Percentiles rank a stretch among this genome's conserved stretches.
These are phyloP conservation scores for Diaporthe sp. DNA, from an alignment of 2,329 filamentous ascomycete genomes.

Conservation along the genomic window DNA sequence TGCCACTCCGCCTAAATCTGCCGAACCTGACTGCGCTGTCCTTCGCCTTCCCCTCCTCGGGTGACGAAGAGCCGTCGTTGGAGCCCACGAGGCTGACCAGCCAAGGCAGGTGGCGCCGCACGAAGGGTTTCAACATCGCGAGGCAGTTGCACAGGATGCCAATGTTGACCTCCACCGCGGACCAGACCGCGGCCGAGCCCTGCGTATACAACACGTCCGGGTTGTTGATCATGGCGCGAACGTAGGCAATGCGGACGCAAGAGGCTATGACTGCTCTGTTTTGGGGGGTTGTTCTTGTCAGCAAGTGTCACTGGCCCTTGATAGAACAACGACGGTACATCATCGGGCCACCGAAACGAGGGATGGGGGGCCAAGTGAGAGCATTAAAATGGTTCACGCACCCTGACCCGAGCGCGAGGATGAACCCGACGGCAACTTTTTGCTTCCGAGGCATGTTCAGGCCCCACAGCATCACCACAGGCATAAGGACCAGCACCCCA, in stretches of 20 bases:
- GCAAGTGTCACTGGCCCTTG: neutral
- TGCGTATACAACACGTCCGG: constrained; percentile 52
- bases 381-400: constrained; percentile 42
- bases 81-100: constrained; percentile 40
- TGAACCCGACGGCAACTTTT: constrained; percentile 56
- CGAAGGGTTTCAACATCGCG: constrained; percentile 46
- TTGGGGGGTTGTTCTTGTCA: neutral
- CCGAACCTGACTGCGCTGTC: neutral
- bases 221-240: constrained; percentile 47
- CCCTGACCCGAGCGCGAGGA: constrained; percentile 61
- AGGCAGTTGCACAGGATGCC: constrained; percentile 49
- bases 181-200: constrained; percentile 47
- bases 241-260: constrained; percentile 47
- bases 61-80: neutral
- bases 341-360: neutral
- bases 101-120: constrained; percentile 43
- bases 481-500: constrained; percentile 58
- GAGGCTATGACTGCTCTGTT: constrained; percentile 47
- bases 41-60: neutral
- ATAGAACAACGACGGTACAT: too few relatives aligned
- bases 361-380: neutral
- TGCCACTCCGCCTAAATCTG: constrained; percentile 15
- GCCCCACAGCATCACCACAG: constrained; percentile 57
- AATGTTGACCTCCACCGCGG: constrained; percentile 54
- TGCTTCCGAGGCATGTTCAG: constrained; percentile 59